phyloP scores from a whole-genome alignment of 2,329 filamentous ascomycete genomes.

The Exophiala sideris region DNA sequence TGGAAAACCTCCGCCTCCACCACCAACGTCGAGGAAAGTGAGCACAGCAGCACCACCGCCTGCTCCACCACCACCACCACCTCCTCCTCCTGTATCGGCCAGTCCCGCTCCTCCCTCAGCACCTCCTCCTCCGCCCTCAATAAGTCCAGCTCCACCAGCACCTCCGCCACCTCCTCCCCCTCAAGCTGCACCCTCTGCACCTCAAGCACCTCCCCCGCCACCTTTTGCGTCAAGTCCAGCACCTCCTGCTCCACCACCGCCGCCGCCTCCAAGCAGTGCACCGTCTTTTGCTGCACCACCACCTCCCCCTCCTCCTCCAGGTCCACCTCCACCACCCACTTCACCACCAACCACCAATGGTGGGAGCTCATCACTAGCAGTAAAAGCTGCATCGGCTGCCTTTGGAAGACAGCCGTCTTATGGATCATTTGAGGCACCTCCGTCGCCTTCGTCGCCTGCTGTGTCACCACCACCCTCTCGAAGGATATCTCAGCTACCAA shows the following conservation, averaged over 20 bases:
- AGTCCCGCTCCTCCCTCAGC: conserved; percentile 45
- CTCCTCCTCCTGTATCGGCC: conserved; percentile 39
- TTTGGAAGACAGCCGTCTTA: conserved; percentile 42
- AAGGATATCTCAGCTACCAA: conserved; percentile 40
- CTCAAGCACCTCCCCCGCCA: conserved; percentile 41
- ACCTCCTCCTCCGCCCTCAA: conserved; percentile 45
- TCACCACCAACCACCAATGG: conserved; percentile 36
- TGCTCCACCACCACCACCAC: conserved; percentile 45
- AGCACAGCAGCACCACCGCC: conserved; percentile 45
- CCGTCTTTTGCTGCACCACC: conserved; percentile 47
- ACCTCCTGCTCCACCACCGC: conserved; percentile 46
- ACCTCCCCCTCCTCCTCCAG: conserved; percentile 38
- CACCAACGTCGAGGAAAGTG: conserved; percentile 53
- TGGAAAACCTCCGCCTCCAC: conserved; percentile 53
- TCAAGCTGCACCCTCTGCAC: conserved; percentile 42
- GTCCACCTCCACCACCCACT: conserved; percentile 30
- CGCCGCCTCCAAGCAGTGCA: conserved; percentile 22
- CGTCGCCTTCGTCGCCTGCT: conserved; percentile 39
- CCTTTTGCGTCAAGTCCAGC: conserved; percentile 36
- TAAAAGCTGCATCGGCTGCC: conserved; percentile 58
- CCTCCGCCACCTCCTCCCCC: conserved; percentile 43
- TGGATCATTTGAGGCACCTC: conserved; percentile 38
- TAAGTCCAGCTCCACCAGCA: conserved; percentile 41
- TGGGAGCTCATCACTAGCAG: conserved; percentile 49
- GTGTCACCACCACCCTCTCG: conserved; percentile 43